These are phyloP conservation scores for Cydonia oblonga DNA, from an alignment of 331 rosid genomes.

Conservation along the genomic window DNA sequence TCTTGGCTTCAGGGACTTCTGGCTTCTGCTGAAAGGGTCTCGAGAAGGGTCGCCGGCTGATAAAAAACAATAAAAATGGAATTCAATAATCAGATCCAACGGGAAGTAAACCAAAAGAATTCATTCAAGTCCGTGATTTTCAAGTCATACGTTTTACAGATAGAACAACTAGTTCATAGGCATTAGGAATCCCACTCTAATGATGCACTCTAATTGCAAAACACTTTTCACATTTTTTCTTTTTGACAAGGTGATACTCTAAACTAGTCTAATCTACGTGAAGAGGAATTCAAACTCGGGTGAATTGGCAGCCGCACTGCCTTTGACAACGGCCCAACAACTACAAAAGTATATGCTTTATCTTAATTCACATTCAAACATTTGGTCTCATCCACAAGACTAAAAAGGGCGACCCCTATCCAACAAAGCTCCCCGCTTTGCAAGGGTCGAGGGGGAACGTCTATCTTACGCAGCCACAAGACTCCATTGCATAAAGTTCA, in stretches of 20 bases:
- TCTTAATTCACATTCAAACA: neutral
- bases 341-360: no score
- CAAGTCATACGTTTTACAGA: neutral
- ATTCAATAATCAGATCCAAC: slow-evolving; percentile 2
- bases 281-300: no score
- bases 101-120: neutral
- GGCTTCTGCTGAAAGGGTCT: slow-evolving; percentile 19
- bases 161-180: neutral
- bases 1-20: slow-evolving; percentile 37
- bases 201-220: neutral
- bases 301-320: no score
- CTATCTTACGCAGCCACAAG: no score
- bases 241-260: no score
- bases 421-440: no score
- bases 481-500: neutral
- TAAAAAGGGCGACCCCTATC: no score
- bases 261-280: no score
- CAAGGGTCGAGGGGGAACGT: no score
- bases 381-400: neutral
- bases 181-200: neutral
- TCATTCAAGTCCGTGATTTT: neutral
- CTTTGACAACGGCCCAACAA: no score
- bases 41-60: slow-evolving; percentile 42
- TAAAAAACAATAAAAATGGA: neutral
- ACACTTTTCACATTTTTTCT: neutral